Percentiles rank a stretch among this genome's conserved stretches.
Evolutionary conservation across 2,329 filamentous ascomycete genomes (phyloP).

Genomic region (Nigrospora sphaerica): DNA sequence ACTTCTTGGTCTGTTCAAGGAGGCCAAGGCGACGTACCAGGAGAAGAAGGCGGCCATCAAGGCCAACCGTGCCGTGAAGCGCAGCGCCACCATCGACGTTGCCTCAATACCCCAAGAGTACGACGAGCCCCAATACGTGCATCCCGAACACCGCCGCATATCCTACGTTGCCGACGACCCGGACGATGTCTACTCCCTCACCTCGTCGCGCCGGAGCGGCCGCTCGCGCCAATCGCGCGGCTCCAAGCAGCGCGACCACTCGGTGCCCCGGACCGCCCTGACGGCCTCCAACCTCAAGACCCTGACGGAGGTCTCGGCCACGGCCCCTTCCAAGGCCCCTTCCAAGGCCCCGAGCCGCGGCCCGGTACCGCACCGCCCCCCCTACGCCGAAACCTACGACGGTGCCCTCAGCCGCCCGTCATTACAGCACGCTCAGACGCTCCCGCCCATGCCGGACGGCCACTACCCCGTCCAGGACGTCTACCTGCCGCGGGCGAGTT

Average conservation of each 20-base stretch:
- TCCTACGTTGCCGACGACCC: conserved; percentile 8
- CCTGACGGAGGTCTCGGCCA: conserved; percentile 44
- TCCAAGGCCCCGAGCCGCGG: conserved; percentile 36
- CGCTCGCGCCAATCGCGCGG: conserved; percentile 28
- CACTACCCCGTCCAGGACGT: conserved; percentile 18
- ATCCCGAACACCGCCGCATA: conserved; percentile 6
- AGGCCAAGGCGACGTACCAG: conserved; percentile 80
- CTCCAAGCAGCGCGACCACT: conserved; percentile 23
- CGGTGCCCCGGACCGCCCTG: conserved; percentile 31
- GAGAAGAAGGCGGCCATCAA: conserved; percentile 81
- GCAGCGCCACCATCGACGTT: conserved; percentile 51
- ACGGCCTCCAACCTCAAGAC: conserved; percentile 47
- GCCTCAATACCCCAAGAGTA: conserved; percentile 18
- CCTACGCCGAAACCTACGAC: conserved; percentile 40
- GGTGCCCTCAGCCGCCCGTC: conserved; percentile 32
- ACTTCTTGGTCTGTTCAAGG: conserved; percentile 82
- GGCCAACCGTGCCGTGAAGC: conserved; percentile 52
- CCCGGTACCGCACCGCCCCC: conserved; percentile 28
- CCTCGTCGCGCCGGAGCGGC: conserved; percentile 36
- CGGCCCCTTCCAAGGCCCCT: conserved; percentile 36
- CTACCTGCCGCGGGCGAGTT: conserved; percentile 25
- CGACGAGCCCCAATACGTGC: conserved; percentile 19
- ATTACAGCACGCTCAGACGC: conserved; percentile 13
- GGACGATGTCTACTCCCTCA: conserved; percentile 25
- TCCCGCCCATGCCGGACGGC: conserved; percentile 2